These are phyloP conservation scores for Staphylotrichum longicolle DNA, from an alignment of 495 filamentous ascomycete species.

Conservation along the genomic window DNA sequence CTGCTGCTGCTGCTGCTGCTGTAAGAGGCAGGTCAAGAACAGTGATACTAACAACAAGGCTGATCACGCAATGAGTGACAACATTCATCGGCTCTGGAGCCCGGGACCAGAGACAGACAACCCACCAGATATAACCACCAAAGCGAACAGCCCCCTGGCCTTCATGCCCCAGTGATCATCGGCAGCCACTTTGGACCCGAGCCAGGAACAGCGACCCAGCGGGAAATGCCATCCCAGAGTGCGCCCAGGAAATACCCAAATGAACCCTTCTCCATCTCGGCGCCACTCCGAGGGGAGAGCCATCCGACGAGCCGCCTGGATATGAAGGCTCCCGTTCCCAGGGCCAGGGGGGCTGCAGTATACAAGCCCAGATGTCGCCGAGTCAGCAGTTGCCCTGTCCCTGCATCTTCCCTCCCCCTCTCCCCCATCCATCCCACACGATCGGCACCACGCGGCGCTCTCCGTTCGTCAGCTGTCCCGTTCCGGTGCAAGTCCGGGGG, in stretches of 20 bases:
- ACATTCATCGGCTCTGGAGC: background rate
- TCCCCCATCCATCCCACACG: background rate
- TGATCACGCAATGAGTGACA: background rate
- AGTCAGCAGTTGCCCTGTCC: no score
- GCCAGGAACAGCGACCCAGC: slow-evolving; percentile 1
- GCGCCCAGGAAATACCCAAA: slow-evolving; percentile 3
- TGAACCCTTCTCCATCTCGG: background rate
- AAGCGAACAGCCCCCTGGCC: background rate
- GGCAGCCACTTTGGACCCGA: slow-evolving; percentile 5
- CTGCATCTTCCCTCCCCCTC: background rate
- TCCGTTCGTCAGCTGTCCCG: background rate
- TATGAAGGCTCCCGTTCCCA: background rate
- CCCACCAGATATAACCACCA: slow-evolving; percentile 1
- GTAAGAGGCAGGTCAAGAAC: background rate
- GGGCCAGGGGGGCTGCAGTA: background rate
- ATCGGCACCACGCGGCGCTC: background rate
- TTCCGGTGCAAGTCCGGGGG: background rate
- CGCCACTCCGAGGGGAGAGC: slow-evolving; percentile 3
- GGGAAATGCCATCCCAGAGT: background rate
- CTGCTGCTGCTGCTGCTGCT: background rate
- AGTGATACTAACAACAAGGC: no score
- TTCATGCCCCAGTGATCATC: background rate
- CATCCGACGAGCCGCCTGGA: slow-evolving; percentile 6
- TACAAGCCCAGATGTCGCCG: background rate
- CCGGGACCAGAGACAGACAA: background rate